Base-by-base conservation (phyloP, 1,284 basidiomycete species). In the Trichosporon sp. region DNA sequence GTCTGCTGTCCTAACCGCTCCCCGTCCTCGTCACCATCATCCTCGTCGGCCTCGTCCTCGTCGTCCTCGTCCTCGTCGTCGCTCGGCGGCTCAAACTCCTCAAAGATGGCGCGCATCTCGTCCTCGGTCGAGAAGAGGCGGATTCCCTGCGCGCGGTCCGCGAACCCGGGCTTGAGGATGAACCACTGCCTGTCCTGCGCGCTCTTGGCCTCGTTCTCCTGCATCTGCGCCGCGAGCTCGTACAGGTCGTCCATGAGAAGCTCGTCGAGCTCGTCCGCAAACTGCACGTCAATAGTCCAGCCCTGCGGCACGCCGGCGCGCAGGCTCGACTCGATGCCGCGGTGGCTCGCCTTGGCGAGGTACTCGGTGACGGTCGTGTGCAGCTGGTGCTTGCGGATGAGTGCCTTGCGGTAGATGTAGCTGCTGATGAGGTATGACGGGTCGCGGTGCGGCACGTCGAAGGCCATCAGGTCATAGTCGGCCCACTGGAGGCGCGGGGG, bases 141-240 rank as follows among this genome's bases (percentile, higher is more conserved):
- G 72, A 99, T 96, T 0, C 96, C 97, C 86, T 94, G 92, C 3
- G 94, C 97, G 66, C 94, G 88, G 85, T 99, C 96, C 1, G 95
- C 91, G 91, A 99, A 97, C 12, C 94, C 94, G 44, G 97, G 95
- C 83, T 99, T 99, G 66, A 99, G 83, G 68, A 98, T 95, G 87
- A 90, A 98, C 94, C 95, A 85, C 63, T 66, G 94, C 70, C 85
- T 88, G 25, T 78, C 74, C 8, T 79, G 80, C 1, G 74, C 76
- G 35, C 69, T 74, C 23, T 65, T 44, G 3, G 68, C 73, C 27
- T 83, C 80, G 60, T 82, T 82, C 44, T 81, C 80, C 31, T 89
- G 86, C 35, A 98, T 85, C 31, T 86, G 84, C 67, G 87, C 83
- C 2, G 87, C 88, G 11, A 99, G 87, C 67, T 98, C 95, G 86